phyloP scores from a whole-genome alignment of 2,329 filamentous ascomycete genomes.

The Cercospora sojina region DNA sequence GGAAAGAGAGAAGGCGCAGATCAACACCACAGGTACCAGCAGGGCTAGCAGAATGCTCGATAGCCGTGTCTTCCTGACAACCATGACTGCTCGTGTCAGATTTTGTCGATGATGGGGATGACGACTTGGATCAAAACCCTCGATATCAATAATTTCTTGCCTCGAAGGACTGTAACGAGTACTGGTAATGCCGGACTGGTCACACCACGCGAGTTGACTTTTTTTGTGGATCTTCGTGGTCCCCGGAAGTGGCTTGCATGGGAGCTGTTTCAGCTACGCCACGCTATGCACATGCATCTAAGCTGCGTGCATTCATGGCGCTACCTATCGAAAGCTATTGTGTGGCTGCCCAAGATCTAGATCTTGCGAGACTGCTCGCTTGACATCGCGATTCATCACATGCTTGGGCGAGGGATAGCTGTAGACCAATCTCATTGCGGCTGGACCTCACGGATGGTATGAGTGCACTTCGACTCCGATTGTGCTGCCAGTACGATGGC shows the following conservation, averaged over 20 bases:
- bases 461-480: not conserved
- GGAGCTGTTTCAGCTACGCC: conserved; percentile 8
- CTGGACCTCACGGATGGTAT: not conserved
- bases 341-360: no score
- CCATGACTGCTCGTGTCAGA: not conserved
- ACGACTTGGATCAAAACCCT: not conserved
- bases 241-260: conserved; percentile 1
- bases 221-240: not conserved
- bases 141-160: not conserved
- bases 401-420: not conserved
- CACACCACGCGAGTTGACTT: not conserved
- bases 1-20: not conserved
- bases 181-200: not conserved
- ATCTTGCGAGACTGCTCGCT: not conserved
- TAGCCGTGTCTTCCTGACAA: not conserved
- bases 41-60: not conserved
- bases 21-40: not conserved
- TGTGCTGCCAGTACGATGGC: not conserved
- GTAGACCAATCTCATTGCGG: not conserved
- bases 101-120: not conserved
- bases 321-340: not conserved
- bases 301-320: not conserved
- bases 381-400: not conserved
- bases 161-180: not conserved
- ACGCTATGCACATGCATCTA: not conserved